Base-by-base conservation (phyloP, 805 yeast genomes). In the Starmerella etchellsii region DNA sequence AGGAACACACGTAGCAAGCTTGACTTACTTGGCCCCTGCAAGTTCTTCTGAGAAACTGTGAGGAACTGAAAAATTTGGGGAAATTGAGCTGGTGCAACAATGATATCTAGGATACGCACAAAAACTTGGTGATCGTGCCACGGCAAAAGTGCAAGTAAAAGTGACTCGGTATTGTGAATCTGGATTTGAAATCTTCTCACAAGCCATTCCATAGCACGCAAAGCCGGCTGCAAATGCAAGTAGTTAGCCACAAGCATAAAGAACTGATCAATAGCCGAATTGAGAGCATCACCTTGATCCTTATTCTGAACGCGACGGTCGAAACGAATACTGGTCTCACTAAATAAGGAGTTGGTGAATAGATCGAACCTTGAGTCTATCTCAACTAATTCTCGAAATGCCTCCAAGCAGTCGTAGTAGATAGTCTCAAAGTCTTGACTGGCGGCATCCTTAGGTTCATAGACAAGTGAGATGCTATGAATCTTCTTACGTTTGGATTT, bases 161-260 rank as follows among this genome's bases (percentile, higher is more conserved):
- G 56, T 40, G 67, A 57, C 58, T 88, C 97, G 0, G 85, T 64
- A 54, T 81, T 84, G 54, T 80, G 78, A 36, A 81, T 67, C 57
- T 91, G 87, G 50, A 84, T 74, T 55, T 84, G 65, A 77, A 91
- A 66, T 52, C 97, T 72, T 64, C 98, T 78, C 16, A 91, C 78
- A 20, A 87, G 73, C 98, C 98, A 91, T 65, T 91, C 98, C 11
- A 84, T 67, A 4, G 95, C 88, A 52, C 78, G 77, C 37, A 83
- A 54, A 2, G 95, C 71, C 20, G 93, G 82, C 19, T 76, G 70
- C 39, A 85, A 62, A 48, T 75, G 71, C 71, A 88, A 75, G 58
- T 76, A 77, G 2, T 93, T 83, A 3, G 93, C 77, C 9, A 77
- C 66, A 50, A 88, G 66, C 43, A 78, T 69, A 45, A 91, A 63